Base-by-base conservation (phyloP, 108 stramenopile genomes). In the Skeletonema grethae region DNA sequence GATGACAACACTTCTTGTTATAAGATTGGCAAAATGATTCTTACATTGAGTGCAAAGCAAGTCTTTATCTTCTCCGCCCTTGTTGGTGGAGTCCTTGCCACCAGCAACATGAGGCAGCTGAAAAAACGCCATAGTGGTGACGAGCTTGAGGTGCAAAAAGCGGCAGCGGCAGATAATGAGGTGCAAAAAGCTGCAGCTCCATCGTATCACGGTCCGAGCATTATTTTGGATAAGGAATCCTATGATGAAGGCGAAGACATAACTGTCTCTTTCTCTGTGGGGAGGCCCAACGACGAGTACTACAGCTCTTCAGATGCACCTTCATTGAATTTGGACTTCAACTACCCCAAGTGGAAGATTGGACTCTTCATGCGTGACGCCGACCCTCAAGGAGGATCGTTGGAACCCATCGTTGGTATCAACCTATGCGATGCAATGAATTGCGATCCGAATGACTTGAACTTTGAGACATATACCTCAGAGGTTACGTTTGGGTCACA, bases 361-460 rank as follows among this genome's bases (percentile, higher is more conserved):
- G 70, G 70, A 15, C 46, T 71, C 15, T 71, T 71, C 46, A 71
- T 71, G 70, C 61, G 70, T 4, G 70, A 71, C 13, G 70, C 70
- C 20, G 70, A 71, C 24, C 70, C 70, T 4, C 70, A 71, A 53
- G 70, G 70, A 22, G 70, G 70, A 13, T 13, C 5, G 0, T 36
- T 71, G 61, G 16, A 30, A 30, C 69, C 69, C 36, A 70, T 70
- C 60, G 69, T 70, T 22, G 22, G 43, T 8, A 43, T 70, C 9
- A 45, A 61, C 34, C 22, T 70, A 12, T 61, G 70, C 57, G 70
- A 35, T 11, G 60, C 57, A 4, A 7, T 46, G 24, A 29, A 46
- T 22, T 71, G 70, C 15, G 70, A 43, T 46, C 61, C 25, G 3
- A 22, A 29, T 32, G 22, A 46, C 31, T 4, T 69, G 20, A 3